Evolutionary conservation across 768 basidiomycete genomes (phyloP).

Genomic region (Leucosporidium yakuticum): DNA sequence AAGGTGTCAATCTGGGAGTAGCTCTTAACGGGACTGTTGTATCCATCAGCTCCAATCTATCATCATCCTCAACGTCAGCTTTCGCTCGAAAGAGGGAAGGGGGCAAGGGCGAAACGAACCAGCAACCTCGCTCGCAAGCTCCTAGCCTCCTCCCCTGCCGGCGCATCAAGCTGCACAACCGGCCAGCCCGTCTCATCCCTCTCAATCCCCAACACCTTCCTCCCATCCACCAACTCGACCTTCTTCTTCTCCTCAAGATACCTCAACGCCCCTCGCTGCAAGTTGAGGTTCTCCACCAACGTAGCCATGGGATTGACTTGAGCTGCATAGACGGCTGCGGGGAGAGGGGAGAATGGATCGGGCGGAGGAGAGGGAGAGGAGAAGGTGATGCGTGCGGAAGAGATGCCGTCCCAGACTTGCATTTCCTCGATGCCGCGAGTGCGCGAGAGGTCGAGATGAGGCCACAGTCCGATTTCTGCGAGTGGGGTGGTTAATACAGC

Average conservation of each 20-base stretch:
- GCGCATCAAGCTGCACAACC: conserved; percentile 65
- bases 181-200: conserved; percentile 69
- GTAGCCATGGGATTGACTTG: conserved; percentile 58
- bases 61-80: neutral
- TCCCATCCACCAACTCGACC: conserved; percentile 57
- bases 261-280: conserved; percentile 74
- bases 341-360: neutral
- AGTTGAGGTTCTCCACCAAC: conserved; percentile 85
- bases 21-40: conserved; percentile 83
- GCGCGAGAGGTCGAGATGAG: conserved; percentile 60
- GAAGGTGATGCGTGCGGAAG: conserved; percentile 71
- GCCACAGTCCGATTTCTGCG: conserved; percentile 66
- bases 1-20: conserved; percentile 79
- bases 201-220: conserved; percentile 66
- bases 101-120: conserved; percentile 1
- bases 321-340: conserved; percentile 36
- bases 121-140: conserved; percentile 32
- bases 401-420: conserved; percentile 86
- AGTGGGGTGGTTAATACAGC: neutral
- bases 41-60: conserved; percentile 90
- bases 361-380: conserved; percentile 46
- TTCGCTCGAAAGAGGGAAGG: neutral
- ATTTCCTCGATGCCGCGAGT: conserved; percentile 69
- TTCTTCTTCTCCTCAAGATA: conserved; percentile 49
- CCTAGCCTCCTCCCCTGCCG: conserved; percentile 59